These are phyloP conservation scores for Calamus simplicifolius DNA, from an alignment of 176 grass and related monocot species.

Conservation along the genomic window DNA sequence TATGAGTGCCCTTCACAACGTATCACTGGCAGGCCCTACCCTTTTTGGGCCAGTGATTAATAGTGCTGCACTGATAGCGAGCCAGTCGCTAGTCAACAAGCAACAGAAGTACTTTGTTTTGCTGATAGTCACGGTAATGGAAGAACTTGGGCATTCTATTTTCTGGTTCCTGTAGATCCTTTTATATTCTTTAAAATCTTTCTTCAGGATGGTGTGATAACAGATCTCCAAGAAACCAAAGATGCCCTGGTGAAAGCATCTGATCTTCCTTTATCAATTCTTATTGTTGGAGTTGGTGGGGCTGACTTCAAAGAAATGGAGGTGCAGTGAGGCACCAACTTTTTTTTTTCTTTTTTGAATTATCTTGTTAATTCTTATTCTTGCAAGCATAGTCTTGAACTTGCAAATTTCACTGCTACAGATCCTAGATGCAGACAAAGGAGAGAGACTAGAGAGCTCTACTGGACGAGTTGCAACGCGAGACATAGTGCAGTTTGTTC, in stretches of 20 bases:
- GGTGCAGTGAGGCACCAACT: conserved; percentile 26
- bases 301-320: conserved; percentile 99
- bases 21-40: conserved; percentile 91
- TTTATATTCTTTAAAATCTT: conserved; percentile 26
- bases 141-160: conserved; percentile 9
- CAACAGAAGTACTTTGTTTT: conserved; percentile 82
- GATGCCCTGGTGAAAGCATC: conserved; percentile 90
- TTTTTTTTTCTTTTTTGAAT: not conserved
- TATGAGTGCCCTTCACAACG: conserved; percentile 85
- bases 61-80: conserved; percentile 69
- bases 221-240: conserved; percentile 97
- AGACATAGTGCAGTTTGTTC: conserved; percentile 84
- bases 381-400: conserved; percentile 3
- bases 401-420: conserved; percentile 26
- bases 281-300: conserved; percentile 90
- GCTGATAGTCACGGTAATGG: conserved; percentile 71
- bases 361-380: not conserved
- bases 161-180: not conserved
- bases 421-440: conserved; percentile 97
- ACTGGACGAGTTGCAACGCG: conserved; percentile 75
- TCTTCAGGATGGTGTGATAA: conserved; percentile 91
- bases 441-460: conserved; percentile 77
- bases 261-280: conserved; percentile 87
- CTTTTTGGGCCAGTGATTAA: conserved; percentile 85
- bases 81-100: conserved; percentile 60